These are phyloP conservation scores for Exobasidium cylindrosporum DNA, from an alignment of 1,284 basidiomycete genomes.

Conservation along the genomic window DNA sequence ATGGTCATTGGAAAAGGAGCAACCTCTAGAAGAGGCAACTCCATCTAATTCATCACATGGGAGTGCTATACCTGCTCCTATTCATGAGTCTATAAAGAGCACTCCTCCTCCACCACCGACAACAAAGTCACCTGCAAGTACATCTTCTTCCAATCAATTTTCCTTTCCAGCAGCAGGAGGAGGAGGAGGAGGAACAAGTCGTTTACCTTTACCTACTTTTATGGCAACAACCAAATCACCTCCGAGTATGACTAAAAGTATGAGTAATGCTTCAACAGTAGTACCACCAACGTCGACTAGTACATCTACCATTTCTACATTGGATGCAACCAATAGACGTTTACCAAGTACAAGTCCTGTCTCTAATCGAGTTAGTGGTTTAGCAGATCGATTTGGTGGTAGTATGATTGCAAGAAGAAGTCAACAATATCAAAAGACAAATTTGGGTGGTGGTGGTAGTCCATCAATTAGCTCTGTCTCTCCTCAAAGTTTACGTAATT, in stretches of 20 bases:
- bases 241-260: too few species aligned
- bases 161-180: background rate
- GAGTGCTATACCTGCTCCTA: too few species aligned
- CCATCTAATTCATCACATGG: background rate
- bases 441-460: background rate
- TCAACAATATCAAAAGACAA: background rate
- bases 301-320: background rate
- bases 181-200: background rate
- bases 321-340: background rate
- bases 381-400: background rate
- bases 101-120: background rate
- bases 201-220: background rate
- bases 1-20: constrained; percentile 9
- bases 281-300: background rate
- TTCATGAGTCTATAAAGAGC: background rate
- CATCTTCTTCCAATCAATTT: background rate
- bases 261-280: background rate
- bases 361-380: background rate
- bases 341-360: background rate
- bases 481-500: background rate
- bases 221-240: background rate
- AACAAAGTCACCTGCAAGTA: background rate
- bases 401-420: background rate
- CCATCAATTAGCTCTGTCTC: background rate
- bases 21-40: background rate